A percentile compares a stretch with the other conserved stretches of the same genome.
Evolutionary conservation across 371 early-diverging fungal genomes (phyloP).

Genomic region (Basidiobolus meristosporus): DNA sequence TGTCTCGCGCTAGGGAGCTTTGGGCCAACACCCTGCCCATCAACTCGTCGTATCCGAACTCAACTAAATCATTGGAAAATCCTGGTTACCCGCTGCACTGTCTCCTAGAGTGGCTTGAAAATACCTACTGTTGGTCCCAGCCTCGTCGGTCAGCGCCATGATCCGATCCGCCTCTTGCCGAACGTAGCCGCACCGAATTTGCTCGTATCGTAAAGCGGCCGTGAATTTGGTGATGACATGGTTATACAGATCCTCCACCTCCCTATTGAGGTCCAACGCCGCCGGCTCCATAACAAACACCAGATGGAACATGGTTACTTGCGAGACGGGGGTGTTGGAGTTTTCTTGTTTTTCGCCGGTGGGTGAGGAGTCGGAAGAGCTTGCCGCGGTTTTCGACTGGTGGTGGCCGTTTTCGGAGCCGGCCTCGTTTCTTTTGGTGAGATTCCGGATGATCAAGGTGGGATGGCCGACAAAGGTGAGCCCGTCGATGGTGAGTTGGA

Average conservation of each 20-base stretch:
- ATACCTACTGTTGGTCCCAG: conserved; percentile 2
- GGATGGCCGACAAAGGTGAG: conserved; percentile 43
- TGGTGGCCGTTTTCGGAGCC: background rate
- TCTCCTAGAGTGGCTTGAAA: background rate
- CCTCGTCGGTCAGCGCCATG: conserved; percentile 31
- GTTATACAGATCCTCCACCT: conserved; percentile 41
- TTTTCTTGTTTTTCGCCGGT: conserved; percentile 3
- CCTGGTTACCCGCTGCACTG: no score
- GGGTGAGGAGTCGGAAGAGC: conserved; percentile 1
- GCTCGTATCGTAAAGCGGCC: conserved; percentile 62
- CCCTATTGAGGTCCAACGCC: conserved; percentile 5
- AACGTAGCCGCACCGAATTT: conserved; percentile 59
- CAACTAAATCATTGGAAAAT: no score
- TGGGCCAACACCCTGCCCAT: conserved; percentile 13
- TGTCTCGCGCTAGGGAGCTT: conserved; percentile 12
- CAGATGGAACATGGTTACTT: conserved; percentile 65
- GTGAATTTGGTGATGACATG: conserved; percentile 52
- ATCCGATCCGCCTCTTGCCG: conserved; percentile 56
- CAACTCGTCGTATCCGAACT: conserved; percentile 3
- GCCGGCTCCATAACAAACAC: conserved; percentile 47
- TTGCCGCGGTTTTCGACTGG: background rate
- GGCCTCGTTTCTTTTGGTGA: background rate
- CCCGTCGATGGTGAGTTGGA: conserved; percentile 53
- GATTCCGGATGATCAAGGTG: background rate
- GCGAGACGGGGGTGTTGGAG: conserved; percentile 7